Conservation (phyloP, 2,329 filamentous ascomycete genomes). For the Calonectria naviculata region DNA sequence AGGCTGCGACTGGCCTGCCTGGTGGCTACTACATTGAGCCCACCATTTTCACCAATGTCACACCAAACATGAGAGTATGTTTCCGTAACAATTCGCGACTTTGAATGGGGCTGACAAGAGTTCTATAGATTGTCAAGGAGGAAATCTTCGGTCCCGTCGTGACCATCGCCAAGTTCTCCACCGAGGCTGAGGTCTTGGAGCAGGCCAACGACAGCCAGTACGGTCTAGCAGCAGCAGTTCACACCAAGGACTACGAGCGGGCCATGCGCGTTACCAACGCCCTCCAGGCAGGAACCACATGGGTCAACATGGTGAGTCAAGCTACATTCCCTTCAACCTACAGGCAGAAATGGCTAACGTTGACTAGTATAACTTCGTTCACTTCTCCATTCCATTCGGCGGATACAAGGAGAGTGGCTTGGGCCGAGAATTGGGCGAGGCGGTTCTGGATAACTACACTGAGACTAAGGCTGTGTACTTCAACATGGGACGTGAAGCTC, state of each 20-base stretch:
- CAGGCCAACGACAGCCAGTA: constrained; percentile 66
- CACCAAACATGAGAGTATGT: constrained; percentile 53
- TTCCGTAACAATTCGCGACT: not conserved
- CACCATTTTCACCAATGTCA: constrained; percentile 40
- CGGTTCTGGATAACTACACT: constrained; percentile 55
- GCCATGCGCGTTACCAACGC: constrained; percentile 61
- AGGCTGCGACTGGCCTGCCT: not conserved
- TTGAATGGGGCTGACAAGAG: not conserved
- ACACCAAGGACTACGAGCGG: constrained; percentile 66
- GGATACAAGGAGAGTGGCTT: constrained; percentile 61
- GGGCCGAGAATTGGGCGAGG: constrained; percentile 57
- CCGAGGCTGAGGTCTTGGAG: constrained; percentile 53
- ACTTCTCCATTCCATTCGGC: constrained; percentile 56
- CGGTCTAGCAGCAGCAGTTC: constrained; percentile 70
- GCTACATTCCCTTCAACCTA: not conserved
- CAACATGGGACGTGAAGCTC: constrained; percentile 43
- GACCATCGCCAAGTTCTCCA: constrained; percentile 53
- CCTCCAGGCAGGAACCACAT: constrained; percentile 72
- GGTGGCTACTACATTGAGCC: constrained; percentile 10
- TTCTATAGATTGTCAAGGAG: constrained; percentile 45
- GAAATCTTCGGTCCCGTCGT: constrained; percentile 60
- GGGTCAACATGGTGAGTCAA: constrained; percentile 54
- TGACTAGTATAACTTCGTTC: constrained; percentile 50
- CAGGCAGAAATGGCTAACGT: not conserved
- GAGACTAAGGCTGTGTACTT: constrained; percentile 58